These are phyloP conservation scores for Celoporthe dispersa DNA, from an alignment of 2,329 filamentous ascomycete species.

Conservation along the genomic window DNA sequence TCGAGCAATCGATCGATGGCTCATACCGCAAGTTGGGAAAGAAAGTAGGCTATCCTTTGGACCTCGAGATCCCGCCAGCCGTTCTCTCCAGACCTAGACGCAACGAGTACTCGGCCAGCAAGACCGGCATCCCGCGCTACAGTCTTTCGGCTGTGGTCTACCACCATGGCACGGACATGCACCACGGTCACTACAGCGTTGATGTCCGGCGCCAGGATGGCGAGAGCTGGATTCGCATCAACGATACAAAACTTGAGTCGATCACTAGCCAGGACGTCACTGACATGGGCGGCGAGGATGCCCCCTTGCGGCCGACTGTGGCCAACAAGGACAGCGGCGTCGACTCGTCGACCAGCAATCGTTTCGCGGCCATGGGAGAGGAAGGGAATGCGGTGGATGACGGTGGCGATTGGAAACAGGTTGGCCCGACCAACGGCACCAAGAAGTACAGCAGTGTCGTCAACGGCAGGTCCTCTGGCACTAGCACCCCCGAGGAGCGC, in stretches of 20 bases:
- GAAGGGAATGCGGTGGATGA: slow-evolving; percentile 67
- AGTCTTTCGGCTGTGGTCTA: slow-evolving; percentile 89
- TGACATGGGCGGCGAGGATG: slow-evolving; percentile 81
- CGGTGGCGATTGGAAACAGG: slow-evolving; percentile 78
- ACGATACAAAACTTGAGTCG: slow-evolving; percentile 88
- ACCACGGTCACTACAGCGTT: slow-evolving; percentile 96
- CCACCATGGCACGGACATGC: slow-evolving; percentile 96
- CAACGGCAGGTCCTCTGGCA: slow-evolving; percentile 64
- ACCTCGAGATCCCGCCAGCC: slow-evolving; percentile 91
- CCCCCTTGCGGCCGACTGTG: slow-evolving; percentile 64
- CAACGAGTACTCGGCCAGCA: slow-evolving; percentile 44
- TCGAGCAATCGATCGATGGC: slow-evolving; percentile 74
- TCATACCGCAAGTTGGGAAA: slow-evolving; percentile 92
- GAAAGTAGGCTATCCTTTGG: slow-evolving; percentile 91
- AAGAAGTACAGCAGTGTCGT: slow-evolving; percentile 75
- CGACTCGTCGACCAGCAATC: slow-evolving; percentile 58
- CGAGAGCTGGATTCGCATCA: slow-evolving; percentile 93
- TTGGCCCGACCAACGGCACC: slow-evolving; percentile 66
- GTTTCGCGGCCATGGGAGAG: slow-evolving; percentile 73
- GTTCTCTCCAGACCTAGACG: slow-evolving; percentile 79
- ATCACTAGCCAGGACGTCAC: slow-evolving; percentile 88
- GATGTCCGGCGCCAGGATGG: slow-evolving; percentile 93
- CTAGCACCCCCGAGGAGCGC: slow-evolving; percentile 59
- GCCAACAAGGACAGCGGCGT: slow-evolving; percentile 67
- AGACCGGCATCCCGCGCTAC: slow-evolving; percentile 71